Base-by-base conservation (phyloP, 139 green algal species). In the Medakamo hakoo region DNA sequence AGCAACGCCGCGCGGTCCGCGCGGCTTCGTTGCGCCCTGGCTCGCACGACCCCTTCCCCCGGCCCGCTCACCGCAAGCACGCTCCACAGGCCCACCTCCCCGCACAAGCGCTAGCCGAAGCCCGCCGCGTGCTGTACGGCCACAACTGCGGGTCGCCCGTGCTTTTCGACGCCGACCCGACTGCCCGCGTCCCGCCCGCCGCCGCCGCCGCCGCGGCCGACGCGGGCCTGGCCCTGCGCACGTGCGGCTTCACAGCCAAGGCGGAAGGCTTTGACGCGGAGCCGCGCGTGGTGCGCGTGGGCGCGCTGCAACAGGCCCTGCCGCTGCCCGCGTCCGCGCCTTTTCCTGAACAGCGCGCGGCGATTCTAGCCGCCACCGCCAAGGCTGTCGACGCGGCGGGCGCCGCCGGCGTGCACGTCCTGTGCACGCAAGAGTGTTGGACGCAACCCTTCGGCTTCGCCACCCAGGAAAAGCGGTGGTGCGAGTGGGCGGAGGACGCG, bases 381-480 rank as follows among this genome's bases (percentile, higher is more conserved):
- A 48, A 83, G 25, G 70, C 96, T 1, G 70, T 94, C 0, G 73
- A 91, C 21, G 67, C 75, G 2, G 92, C 91, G 9, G 91, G 81
- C 5, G 64, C 76, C 30, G 72, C 73, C 3, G 84, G 86, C 0
- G 90, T 90, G n/a, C 85, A 97, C 25, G 67, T 98, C 1, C 61
- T 95, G 2, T 98, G 91, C 67, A 63, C 98, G 57, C 91, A 97
- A 68, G 91, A 97, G 72, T 82, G 85, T 0, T 98, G 91, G 81
- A 73, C 75, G 24, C 92, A 92, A 82, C 91, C 91, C 2, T 98
- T 98, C 78, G 92, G 79, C 21, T 95, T 98, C 72, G 97, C 90
- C 77, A 98, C 91, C 0, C 75, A 92, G 0, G 91, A 98, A 71
- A 89, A 86, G 73, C 29, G 73, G 57, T 98, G 92, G 92, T 83